A percentile compares a stretch with the other conserved stretches of the same genome.
phyloP scores from a whole-genome alignment of 2,329 filamentous ascomycete genomes.

The Blumeria graminis region DNA sequence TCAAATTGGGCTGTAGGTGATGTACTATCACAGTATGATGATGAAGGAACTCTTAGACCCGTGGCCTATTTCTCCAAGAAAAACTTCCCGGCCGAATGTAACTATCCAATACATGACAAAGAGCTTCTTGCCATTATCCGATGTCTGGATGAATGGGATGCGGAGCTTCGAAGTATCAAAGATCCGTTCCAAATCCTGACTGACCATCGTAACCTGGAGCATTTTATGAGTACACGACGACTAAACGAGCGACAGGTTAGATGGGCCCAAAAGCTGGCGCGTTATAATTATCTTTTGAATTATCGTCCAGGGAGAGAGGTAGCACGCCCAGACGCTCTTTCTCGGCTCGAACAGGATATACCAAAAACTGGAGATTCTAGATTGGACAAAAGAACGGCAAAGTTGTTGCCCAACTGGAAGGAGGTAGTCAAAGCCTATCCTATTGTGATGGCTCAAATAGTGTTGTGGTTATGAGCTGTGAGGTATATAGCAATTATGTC shows the following conservation, averaged over 20 bases:
- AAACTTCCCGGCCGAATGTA: not conserved
- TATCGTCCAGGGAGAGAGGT: not conserved
- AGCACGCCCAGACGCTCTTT: not conserved
- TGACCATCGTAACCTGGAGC: not conserved
- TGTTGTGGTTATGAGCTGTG: too few species aligned
- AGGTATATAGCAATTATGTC: too few species aligned
- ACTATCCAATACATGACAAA: not conserved
- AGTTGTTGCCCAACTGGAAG: too few species aligned
- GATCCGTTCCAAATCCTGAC: not conserved
- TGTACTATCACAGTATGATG: not conserved
- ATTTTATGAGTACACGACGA: not conserved
- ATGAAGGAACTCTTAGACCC: not conserved
- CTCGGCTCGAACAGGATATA: too few species aligned
- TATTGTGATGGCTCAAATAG: too few species aligned
- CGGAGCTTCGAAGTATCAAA: not conserved
- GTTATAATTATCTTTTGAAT: not conserved
- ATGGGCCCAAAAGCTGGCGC: not conserved
- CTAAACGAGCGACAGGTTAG: not conserved
- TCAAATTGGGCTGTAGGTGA: not conserved
- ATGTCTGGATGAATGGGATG: not conserved
- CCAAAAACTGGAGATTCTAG: too few species aligned
- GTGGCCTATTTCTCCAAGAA: not conserved
- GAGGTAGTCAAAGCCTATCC: too few species aligned
- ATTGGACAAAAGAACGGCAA: too few species aligned
- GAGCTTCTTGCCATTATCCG: not conserved